These are phyloP conservation scores for Salvia miltiorrhiza DNA, from an alignment of 257 asterid species.

Conservation along the genomic window DNA sequence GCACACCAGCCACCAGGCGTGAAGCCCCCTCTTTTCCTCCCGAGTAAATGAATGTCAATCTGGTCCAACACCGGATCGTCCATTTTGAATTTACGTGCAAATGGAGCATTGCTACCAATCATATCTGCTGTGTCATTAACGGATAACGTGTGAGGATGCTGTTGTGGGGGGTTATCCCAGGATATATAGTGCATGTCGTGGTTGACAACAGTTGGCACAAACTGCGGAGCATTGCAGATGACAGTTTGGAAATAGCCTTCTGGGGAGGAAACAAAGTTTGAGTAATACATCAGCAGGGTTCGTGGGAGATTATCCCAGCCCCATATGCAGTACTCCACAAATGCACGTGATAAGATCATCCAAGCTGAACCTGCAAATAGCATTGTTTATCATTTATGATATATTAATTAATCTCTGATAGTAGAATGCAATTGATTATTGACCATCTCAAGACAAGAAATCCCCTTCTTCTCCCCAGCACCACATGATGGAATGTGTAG, in stretches of 20 bases:
- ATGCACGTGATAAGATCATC: constrained; percentile 84
- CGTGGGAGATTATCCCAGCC: constrained; percentile 99
- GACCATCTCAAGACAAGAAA: too few species aligned
- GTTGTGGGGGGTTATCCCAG: constrained; percentile 89
- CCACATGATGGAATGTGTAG: neutral
- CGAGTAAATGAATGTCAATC: constrained; percentile 62
- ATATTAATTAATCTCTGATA: too few species aligned
- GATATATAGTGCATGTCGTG: constrained; percentile 94
- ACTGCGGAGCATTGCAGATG: constrained; percentile 83
- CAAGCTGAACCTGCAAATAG: constrained; percentile 84
- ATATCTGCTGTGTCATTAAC: constrained; percentile 64
- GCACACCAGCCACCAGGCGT: constrained; percentile 96
- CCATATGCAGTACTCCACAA: constrained; percentile 82
- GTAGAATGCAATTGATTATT: too few species aligned
- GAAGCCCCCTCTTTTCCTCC: constrained; percentile 56
- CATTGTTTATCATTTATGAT: neutral
- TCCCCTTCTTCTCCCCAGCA: too few species aligned
- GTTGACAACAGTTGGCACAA: constrained; percentile 66
- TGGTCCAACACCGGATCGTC: constrained; percentile 57
- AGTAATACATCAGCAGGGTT: constrained; percentile 88
- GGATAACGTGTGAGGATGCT: constrained; percentile 71
- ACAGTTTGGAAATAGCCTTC: constrained; percentile 97
- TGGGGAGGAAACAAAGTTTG: constrained; percentile 90
- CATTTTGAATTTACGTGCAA: constrained; percentile 81
- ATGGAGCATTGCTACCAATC: constrained; percentile 70